Percentiles rank a stretch among this genome's conserved stretches.
These are phyloP conservation scores for Magnolia sinica DNA, from an alignment of 164 flowering plant species.

Conservation along the genomic window DNA sequence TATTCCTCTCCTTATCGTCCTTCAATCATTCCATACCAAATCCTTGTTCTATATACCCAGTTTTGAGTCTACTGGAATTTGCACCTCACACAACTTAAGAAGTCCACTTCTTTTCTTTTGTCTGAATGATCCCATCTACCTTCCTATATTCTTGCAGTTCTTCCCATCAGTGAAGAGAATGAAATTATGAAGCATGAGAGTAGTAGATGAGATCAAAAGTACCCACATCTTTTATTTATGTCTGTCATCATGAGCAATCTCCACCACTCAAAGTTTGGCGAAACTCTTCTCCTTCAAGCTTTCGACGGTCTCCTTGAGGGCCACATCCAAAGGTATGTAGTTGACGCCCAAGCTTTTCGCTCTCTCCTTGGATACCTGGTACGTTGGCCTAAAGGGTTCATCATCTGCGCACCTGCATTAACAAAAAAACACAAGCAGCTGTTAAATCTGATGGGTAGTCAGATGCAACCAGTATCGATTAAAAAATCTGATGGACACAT, in stretches of 20 bases:
- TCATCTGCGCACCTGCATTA: conserved; percentile 67
- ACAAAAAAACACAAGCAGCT: background rate
- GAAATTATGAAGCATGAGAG: no score
- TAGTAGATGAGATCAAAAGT: background rate
- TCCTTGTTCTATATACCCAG: no score
- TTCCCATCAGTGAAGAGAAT: no score
- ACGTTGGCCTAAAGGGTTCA: conserved; percentile 52
- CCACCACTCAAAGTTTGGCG: conserved; percentile 23
- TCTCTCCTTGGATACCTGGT: conserved; percentile 57
- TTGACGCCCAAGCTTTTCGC: conserved; percentile 53
- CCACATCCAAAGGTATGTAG: conserved; percentile 46
- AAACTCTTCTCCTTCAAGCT: conserved; percentile 72
- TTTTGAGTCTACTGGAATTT: no score
- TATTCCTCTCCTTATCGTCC: no score
- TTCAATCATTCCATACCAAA: no score
- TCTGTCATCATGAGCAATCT: background rate
- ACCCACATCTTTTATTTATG: background rate
- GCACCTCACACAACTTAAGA: no score
- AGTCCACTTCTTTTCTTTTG: no score
- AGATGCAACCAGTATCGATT: background rate
- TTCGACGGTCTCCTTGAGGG: conserved; percentile 77
- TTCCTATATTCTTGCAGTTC: no score
- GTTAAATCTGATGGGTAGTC: background rate
- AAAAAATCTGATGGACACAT: no score
- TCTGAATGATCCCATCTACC: no score